These are phyloP conservation scores for Yamadazyma tumulicola DNA, from an alignment of 805 yeast species.

Conservation along the genomic window DNA sequence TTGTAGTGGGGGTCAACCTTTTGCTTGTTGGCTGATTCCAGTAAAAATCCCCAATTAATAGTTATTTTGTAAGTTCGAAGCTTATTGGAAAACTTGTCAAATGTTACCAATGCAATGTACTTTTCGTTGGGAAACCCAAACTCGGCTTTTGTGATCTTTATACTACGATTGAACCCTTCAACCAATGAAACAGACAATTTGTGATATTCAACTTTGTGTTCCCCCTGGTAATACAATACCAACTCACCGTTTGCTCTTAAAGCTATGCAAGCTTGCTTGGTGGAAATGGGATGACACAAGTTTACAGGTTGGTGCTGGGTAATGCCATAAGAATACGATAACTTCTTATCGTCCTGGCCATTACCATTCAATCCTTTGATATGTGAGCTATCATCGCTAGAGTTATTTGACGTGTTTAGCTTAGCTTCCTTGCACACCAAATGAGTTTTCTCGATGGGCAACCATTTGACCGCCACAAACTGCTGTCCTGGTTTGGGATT, in stretches of 20 bases:
- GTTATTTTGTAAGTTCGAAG: conserved; percentile 41
- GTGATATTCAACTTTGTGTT: conserved; percentile 56
- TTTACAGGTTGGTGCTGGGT: conserved; percentile 59
- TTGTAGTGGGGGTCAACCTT: conserved; percentile 46
- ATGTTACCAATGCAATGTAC: conserved; percentile 40
- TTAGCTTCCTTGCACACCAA: conserved; percentile 59
- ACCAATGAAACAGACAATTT: conserved; percentile 28
- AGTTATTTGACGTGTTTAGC: conserved; percentile 11
- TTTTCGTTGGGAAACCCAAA: conserved; percentile 54
- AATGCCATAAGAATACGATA: conserved; percentile 51
- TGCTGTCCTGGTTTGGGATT: conserved; percentile 14
- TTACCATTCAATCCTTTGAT: not conserved
- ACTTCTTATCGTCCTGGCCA: conserved; percentile 10
- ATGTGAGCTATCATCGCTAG: not conserved
- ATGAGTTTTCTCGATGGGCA: conserved; percentile 66
- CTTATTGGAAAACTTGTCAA: conserved; percentile 29
- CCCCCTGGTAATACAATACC: conserved; percentile 61
- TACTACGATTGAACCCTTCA: conserved; percentile 17
- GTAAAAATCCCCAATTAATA: conserved; percentile 56
- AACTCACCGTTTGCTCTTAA: conserved; percentile 61
- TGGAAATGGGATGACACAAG: conserved; percentile 61
- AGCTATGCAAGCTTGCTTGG: conserved; percentile 69
- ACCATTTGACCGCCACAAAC: conserved; percentile 62
- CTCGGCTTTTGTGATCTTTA: conserved; percentile 29
- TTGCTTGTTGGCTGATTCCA: conserved; percentile 44